Evolutionary conservation across 331 rosid genomes (phyloP), one percentile per base, ranked within the genome.

Genomic region (Rosa hybrid): DNA sequence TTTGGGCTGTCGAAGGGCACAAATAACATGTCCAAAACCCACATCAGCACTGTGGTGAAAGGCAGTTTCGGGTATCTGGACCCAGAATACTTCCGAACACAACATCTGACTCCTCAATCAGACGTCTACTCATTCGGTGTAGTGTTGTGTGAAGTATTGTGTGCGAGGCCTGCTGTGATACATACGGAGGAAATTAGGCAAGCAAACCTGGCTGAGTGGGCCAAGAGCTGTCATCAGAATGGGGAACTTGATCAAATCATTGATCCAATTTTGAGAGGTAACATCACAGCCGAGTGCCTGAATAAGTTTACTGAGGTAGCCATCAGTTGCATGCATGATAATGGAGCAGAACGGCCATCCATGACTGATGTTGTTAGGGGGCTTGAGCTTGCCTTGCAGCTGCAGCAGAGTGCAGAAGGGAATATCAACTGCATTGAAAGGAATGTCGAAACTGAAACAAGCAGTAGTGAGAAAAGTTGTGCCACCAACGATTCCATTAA

Each of bases 301-400:
- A 27, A 65, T 53, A 71, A 42, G n/a, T 84, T 41, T 17, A 21
- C 81, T 57, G 77, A 80, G 72, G 48, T 84, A 7, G 84, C 82
- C 0, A 53, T 41, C 20, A 68, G 72, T 12, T 84, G 87, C 4
- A 23, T 80, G 25, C 69, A 51, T 17, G 82, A 84, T 38, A 50
- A 45, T 1, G 5, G 78, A 9, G 25, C 30, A 20, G 7, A 74
- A 13, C 71, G 85, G 62, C 85, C 88, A 8, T 13, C 71, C 27
- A 85, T 85, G 88, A 17, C 23, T 14, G 81, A 59, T 30, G 88
- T 85, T 59, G 74, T 60, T 69, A 77, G 80, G 67, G 27, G 49
- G 14, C 62, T 84, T 16, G 57, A 68, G 50, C 72, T 84, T 41
- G 74, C 76, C 0, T n/a, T 84, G 39, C 20, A 72, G 60, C 20